Conservation (phyloP, 1,284 basidiomycete species). For the Tylopilus sp. region DNA sequence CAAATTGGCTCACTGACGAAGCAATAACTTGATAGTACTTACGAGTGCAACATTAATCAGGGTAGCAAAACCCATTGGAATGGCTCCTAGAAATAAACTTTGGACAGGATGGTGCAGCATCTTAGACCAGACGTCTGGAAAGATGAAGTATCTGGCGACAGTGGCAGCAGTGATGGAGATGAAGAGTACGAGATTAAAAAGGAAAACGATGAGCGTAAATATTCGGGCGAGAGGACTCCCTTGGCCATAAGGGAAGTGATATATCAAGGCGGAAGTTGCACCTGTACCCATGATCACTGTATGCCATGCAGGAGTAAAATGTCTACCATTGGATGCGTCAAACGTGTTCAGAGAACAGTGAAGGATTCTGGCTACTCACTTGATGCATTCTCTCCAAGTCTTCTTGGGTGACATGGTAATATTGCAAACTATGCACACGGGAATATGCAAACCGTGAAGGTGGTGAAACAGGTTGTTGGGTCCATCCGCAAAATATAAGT, state of each 20-base stretch:
- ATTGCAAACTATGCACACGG: no score
- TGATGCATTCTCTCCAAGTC: constrained; percentile 26
- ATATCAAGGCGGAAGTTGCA: constrained; percentile 51
- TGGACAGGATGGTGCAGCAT: constrained; percentile 65
- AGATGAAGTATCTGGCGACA: constrained; percentile 59
- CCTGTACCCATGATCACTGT: constrained; percentile 60
- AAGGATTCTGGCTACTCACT: constrained; percentile 24
- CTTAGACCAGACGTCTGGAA: constrained; percentile 56
- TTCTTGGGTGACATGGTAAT: no score
- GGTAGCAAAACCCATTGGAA: constrained; percentile 72
- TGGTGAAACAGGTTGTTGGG: no score
- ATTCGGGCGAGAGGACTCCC: constrained; percentile 44
- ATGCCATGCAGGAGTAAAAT: constrained; percentile 60
- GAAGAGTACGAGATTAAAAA: constrained; percentile 66
- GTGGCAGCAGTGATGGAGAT: constrained; percentile 55
- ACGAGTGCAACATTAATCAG: constrained; percentile 61
- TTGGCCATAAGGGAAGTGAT: constrained; percentile 54
- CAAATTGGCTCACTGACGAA: not conserved
- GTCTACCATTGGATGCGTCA: no score
- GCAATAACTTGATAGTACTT: constrained; percentile 43
- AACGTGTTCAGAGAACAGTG: not conserved
- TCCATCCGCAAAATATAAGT: not conserved
- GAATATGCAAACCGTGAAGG: no score
- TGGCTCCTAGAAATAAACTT: constrained; percentile 68
- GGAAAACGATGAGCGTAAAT: constrained; percentile 57